Conservation (phyloP, 164 flowering plant genomes). For the Akebia trifoliata region DNA sequence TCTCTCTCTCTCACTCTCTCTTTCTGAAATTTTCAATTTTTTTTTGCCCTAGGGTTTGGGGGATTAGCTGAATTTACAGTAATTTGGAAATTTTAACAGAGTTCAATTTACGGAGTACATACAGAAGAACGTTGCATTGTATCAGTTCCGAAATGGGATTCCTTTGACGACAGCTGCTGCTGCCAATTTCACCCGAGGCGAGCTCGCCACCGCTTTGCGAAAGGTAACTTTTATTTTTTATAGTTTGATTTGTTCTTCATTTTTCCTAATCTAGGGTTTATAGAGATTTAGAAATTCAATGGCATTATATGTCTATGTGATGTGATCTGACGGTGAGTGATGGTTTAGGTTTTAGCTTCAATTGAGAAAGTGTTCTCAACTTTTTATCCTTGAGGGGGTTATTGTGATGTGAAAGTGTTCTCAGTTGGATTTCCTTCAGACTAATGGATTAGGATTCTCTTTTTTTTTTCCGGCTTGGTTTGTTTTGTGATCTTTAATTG, state of each 20-base stretch:
- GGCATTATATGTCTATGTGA: background rate
- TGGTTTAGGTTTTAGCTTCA: background rate
- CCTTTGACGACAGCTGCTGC: conserved; percentile 89
- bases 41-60: background rate
- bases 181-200: conserved; percentile 94
- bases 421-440: background rate
- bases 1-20: conserved; percentile 9
- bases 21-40: background rate
- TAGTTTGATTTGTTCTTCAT: background rate
- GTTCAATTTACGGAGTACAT: conserved; percentile 93
- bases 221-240: conserved; percentile 43
- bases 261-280: background rate
- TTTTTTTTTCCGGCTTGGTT: no score
- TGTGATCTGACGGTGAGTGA: background rate
- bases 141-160: conserved; percentile 89
- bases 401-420: background rate
- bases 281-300: background rate
- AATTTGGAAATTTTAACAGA: conserved; percentile 24
- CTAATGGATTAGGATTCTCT: no score
- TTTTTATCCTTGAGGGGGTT: background rate
- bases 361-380: background rate
- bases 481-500: no score
- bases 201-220: conserved; percentile 90
- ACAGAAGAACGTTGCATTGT: conserved; percentile 88
- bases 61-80: background rate